Base-by-base conservation (phyloP, 1,284 basidiomycete genomes). In the Rhodotorula mucilaginosa region DNA sequence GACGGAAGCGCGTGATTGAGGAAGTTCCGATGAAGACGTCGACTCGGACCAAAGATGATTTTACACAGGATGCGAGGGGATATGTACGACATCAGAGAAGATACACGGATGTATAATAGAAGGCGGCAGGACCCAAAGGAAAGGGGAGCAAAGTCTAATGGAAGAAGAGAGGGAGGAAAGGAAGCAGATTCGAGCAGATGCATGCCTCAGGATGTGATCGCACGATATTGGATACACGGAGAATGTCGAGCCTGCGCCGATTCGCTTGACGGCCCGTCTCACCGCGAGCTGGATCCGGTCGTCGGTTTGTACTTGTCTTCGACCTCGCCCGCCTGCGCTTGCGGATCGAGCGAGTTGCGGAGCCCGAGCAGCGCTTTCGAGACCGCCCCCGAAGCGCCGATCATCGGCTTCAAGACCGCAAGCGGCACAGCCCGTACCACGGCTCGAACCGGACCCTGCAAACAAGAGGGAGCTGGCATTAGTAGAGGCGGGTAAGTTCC, bases 351-450 rank as follows among this genome's bases (percentile, higher is more conserved):
- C 5, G 78, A 88, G 79, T 97, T 97, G 77, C 95, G 89, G 58
- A 99, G 84, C 7, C 96, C 96, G 70, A 96, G 86, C 61, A 97
- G 83, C 4, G 96, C 96, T 84, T 98, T 96, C 82, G 92, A 91
- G 66, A 98, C 90, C 1, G 96, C 96, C 81, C 96, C 95, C 65
- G 90, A 93, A 5, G 94, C 94, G 12, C 96, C 96, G 69, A 97
- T 96, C 90, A 97, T 96, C 0, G 95, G 93, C 78, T 92, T 93
- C 76, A 99, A 82, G 5, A 99, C 92, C 0, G 96, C 96, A 71
- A 99, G 96, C 0, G 96, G 96, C 26, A 99, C 93, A 31, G 96
- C 96, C 58, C 94, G 88, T 64, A 98, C 90, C 23, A 99, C 93
- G 29, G 95, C 91, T 68, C 89, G 89, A 58, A 95, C 89, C 56